Base-by-base conservation (phyloP, 305 asterid genomes). In the Petunia hybrid region DNA sequence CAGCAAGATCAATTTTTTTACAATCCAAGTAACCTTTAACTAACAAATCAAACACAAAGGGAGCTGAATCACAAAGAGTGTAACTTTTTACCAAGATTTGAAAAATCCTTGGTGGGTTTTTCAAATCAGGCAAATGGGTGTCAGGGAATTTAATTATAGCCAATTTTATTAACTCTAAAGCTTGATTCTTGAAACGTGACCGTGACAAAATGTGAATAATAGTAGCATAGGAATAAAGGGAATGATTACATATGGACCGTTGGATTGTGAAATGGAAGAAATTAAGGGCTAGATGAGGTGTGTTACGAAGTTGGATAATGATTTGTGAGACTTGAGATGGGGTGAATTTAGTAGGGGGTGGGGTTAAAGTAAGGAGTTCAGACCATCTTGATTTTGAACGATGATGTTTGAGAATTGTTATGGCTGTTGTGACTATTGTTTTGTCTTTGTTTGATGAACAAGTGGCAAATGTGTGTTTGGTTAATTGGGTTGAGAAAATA, bases 361-460 rank as follows among this genome's bases (percentile, higher is more conserved):
- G 70, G 61, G 91, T 73, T 69, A 93, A 90, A 61, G 96, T 85
- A 60, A 95, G 97, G 82, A 95, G 94, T 77, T 93, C 80, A 35
- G 91, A 87, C 97, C 99, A 93, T 69, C 99, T 91, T 79, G 96
- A 83, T 84, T 91, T 92, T 16, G 97, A 92, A 78, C 96, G 97
- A 85, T 91, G 97, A 89, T 95, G 92, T 80, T 87, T 90, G 80
- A 95, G 97, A 80, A 91, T 90, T 31, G 95, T 88, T 75, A 91
- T 92, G 63, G 95, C 94, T 61, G 90, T 85, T 69, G 90, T 63
- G 81, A 91, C 94, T 39, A 91, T 3, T 6, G 77, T 80, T 64
- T 86, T 89, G 0, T 86, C 89, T n/a, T 84, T 6, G 48, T 70
- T 68, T 40, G 89, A 66, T 2, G 82, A 42, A 61, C 36, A 60